These are phyloP conservation scores for Eucalyptus shirleyi DNA, from an alignment of 345 rosid species.

Conservation along the genomic window DNA sequence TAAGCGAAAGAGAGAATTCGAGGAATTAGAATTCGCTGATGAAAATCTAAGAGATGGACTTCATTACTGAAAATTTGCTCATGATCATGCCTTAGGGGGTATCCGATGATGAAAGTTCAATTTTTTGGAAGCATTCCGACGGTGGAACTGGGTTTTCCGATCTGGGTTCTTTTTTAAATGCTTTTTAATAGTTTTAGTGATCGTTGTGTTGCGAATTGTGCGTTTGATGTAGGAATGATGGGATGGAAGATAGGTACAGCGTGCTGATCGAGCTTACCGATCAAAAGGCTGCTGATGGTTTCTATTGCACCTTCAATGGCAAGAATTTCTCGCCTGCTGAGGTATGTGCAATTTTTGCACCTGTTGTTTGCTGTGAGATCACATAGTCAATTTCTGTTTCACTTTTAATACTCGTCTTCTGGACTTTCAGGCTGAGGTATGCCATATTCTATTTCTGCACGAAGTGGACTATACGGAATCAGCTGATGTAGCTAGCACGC, in stretches of 20 bases:
- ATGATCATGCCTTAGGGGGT: background rate
- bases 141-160: background rate
- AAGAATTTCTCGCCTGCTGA: constrained; percentile 67
- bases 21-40: background rate
- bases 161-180: background rate
- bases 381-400: background rate
- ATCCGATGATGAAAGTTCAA: background rate
- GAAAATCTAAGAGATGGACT: background rate
- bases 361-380: background rate
- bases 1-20: background rate
- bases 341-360: constrained; percentile 14
- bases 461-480: constrained; percentile 63
- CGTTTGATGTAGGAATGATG: constrained; percentile 56
- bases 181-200: background rate
- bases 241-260: constrained; percentile 82
- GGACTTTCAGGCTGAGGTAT: constrained; percentile 63
- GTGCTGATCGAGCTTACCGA: constrained; percentile 51
- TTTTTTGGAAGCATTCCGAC: background rate
- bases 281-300: constrained; percentile 49
- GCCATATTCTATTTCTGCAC: constrained; percentile 53
- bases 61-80: background rate
- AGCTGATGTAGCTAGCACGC: constrained; percentile 48
- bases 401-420: background rate
- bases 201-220: background rate
- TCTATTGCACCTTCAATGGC: constrained; percentile 50